Evolutionary conservation across 2,329 filamentous ascomycete genomes (phyloP).

Genomic region (Cordyceps fumosorosea): DNA sequence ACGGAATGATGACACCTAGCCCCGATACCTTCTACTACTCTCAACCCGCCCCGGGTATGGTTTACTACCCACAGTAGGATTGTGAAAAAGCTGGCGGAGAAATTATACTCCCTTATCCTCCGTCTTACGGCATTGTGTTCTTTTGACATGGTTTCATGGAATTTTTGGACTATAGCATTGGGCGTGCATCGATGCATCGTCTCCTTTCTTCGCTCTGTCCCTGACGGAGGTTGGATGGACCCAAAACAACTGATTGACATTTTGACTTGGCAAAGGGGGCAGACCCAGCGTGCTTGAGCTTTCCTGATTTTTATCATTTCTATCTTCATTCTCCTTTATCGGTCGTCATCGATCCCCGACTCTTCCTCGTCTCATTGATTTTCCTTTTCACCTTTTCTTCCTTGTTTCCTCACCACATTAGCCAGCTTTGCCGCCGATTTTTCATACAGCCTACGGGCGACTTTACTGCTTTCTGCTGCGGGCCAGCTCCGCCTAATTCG

Average conservation of each 20-base stretch:
- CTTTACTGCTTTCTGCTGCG: not conserved
- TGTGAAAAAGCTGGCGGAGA: slow-evolving; percentile 16
- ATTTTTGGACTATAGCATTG: not conserved
- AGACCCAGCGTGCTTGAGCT: slow-evolving; percentile 2
- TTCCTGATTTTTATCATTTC: slow-evolving; percentile 9
- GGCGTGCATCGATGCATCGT: not conserved
- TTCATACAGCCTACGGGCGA: not conserved
- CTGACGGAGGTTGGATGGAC: not conserved
- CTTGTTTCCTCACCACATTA: slow-evolving; percentile 4
- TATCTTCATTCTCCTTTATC: slow-evolving; percentile 8
- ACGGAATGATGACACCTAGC: slow-evolving; percentile 69
- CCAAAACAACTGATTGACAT: not conserved
- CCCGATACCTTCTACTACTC: slow-evolving; percentile 66
- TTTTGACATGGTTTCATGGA: not conserved
- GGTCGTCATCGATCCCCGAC: slow-evolving; percentile 8
- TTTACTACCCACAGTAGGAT: slow-evolving; percentile 55
- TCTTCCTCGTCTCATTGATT: not conserved
- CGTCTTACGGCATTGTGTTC: not conserved
- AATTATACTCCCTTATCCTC: not conserved
- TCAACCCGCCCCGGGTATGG: slow-evolving; percentile 46
- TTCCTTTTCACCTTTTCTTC: slow-evolving; percentile 13
- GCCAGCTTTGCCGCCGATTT: not conserved
- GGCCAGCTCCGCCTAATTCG: slow-evolving; percentile 9
- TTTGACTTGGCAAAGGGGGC: slow-evolving; percentile 1
- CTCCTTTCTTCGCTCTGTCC: not conserved